phyloP scores from a whole-genome alignment of 2,329 filamentous ascomycete genomes.

The Microcyclospora tardicrescens region DNA sequence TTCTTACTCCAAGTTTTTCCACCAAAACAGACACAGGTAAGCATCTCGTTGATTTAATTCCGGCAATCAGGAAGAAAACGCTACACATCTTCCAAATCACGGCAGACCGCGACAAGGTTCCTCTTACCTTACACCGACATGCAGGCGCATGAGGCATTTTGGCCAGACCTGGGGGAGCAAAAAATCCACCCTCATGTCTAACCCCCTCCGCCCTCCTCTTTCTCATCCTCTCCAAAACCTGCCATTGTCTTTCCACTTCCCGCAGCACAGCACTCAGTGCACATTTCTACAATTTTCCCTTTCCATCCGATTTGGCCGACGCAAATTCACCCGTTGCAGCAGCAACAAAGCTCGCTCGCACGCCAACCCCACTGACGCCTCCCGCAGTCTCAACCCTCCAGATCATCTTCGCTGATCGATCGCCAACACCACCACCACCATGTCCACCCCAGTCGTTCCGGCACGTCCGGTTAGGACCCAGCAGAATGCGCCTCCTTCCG shows the following conservation, averaged over 20 bases:
- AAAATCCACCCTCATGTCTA: neutral
- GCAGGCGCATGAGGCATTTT: no score
- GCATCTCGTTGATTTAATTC: no score
- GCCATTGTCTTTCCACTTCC: neutral
- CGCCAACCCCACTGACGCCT: neutral
- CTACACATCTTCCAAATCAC: no score
- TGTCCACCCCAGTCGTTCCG: slow-evolving; percentile 46
- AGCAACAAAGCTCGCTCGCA: neutral
- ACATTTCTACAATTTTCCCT: neutral
- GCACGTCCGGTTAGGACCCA: slow-evolving; percentile 47
- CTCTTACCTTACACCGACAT: no score
- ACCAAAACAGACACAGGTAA: no score
- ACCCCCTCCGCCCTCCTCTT: neutral
- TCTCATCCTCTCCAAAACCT: neutral
- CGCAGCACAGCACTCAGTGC: neutral
- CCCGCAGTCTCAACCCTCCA: neutral
- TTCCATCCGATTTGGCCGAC: neutral
- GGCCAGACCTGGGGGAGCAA: neutral
- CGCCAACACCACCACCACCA: no score
- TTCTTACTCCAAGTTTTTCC: no score
- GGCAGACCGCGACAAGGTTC: no score
- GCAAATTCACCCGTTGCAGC: neutral
- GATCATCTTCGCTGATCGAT: slow-evolving; percentile 4
- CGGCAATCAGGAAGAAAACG: no score
- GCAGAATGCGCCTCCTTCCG: slow-evolving; percentile 27